Evolutionary conservation across 768 basidiomycete species (phyloP).

Genomic region (Tubosaeta sp.): DNA sequence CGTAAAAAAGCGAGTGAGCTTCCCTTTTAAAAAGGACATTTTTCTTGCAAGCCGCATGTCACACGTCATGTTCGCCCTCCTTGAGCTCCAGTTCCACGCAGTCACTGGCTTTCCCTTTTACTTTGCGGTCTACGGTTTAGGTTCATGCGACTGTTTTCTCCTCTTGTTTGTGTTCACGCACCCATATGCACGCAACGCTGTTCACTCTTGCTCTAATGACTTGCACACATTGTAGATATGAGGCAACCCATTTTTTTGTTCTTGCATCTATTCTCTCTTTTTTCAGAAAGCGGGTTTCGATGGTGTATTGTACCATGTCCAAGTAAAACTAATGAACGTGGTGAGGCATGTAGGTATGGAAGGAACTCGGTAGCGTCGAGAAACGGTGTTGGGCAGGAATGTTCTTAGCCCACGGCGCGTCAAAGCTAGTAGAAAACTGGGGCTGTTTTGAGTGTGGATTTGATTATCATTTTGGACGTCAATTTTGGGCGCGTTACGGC

Average conservation of each 20-base stretch:
- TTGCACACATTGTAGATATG: not conserved
- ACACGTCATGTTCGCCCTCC: not conserved
- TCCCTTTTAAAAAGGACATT: not conserved
- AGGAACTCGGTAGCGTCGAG: too few relatives aligned
- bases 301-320: too few relatives aligned
- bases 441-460: too few relatives aligned
- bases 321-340: too few relatives aligned
- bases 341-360: too few relatives aligned
- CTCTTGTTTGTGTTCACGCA: not conserved
- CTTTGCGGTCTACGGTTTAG: not conserved
- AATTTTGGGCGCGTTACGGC: too few relatives aligned
- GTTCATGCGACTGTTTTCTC: not conserved
- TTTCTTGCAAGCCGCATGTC: not conserved
- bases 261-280: not conserved
- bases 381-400: too few relatives aligned
- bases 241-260: not conserved
- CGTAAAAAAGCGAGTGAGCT: conserved; percentile 4
- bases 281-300: too few relatives aligned
- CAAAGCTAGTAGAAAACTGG: too few relatives aligned
- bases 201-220: not conserved
- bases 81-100: not conserved
- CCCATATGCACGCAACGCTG: not conserved
- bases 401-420: too few relatives aligned
- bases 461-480: too few relatives aligned
- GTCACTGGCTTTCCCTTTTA: not conserved